Base-by-base conservation (phyloP, 352 stramenopile species). In the Thraustotheca clavata region DNA sequence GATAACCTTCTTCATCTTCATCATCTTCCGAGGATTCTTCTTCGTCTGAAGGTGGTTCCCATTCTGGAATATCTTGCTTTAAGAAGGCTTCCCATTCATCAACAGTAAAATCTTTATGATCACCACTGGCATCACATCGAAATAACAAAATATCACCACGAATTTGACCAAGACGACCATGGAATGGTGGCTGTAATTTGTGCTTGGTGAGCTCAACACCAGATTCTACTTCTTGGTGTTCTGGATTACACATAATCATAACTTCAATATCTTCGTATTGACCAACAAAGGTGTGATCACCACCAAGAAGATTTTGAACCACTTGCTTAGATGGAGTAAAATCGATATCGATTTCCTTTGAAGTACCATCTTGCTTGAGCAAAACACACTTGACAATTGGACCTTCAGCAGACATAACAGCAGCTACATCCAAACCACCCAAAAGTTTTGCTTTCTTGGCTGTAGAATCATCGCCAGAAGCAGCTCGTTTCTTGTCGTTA, bases 1-100 rank as follows among this genome's bases (percentile, higher is more conserved):
- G 62, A 68, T 86, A 86, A 57, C 69, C 72, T 22, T 67, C 73
- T 27, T 60, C 49, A 29, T 70, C 60, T 27, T 60, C 49, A 20
- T 70, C 60, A 29, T 70, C 26, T 1, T 36, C 29, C 4, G 59
- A 41, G 12, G 24, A 36, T 41, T 73, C 71, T 16, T 72, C 60
- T 29, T 73, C 73, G 43, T 70, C 47, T 22, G 80, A 60, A 52
- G 81, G 74, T 14, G 77, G 85, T 63, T 85, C 74, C 67, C 77
- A 96, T 59, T 95, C 70, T 54, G 63, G 50, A 22, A 72, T 35
- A 11, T 59, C 60, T 22, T 61, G 41, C 29, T 43, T 50, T n/a
- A 49, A 36, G 32, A 69, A 67, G 2, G 59, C 29, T 47, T 72
- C 62, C 35, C 69, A 72, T 24, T 60, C 54, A 16, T 69, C 40